Percentiles rank a stretch among this genome's conserved stretches.
phyloP scores from a whole-genome alignment of 345 rosid genomes.

The Leavenworthia alabamica region DNA sequence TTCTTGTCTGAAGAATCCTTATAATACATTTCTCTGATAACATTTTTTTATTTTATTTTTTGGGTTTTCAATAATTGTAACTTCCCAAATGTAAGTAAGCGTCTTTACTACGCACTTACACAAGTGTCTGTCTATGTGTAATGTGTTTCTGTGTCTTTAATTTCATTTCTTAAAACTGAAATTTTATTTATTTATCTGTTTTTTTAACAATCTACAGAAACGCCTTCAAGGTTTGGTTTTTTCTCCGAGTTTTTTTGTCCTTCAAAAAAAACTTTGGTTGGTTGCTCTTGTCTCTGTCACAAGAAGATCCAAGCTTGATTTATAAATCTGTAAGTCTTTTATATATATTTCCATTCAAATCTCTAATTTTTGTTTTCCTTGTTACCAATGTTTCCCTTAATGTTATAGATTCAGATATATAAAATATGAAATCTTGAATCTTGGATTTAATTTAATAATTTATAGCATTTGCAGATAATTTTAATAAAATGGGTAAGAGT shows the following conservation, averaged over 20 bases:
- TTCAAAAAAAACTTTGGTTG: conserved; percentile 15
- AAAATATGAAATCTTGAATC: neutral
- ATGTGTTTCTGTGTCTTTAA: conserved; percentile 10
- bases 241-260: conserved; percentile 24
- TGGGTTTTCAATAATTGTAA: neutral
- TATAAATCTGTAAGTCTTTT: conserved; percentile 22
- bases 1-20: conserved; percentile 15
- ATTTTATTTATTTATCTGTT: neutral
- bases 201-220: neutral
- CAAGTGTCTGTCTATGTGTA: too few species aligned
- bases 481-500: conserved; percentile 56
- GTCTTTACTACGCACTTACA: conserved; percentile 22
- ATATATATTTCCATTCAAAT: neutral
- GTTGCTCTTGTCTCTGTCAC: neutral
- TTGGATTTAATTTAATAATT: neutral
- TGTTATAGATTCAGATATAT: neutral
- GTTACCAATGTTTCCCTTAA: neutral
- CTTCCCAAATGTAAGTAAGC: conserved; percentile 20
- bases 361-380: neutral
- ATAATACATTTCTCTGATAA: neutral
- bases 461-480: conserved; percentile 14
- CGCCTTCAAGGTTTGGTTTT: conserved; percentile 12
- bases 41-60: neutral
- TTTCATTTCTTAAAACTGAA: conserved; percentile 6
- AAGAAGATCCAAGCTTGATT: conserved; percentile 21